Evolutionary conservation across 1,139 yeast species (phyloP).

Genomic region (Hyphopichia burtonii): DNA sequence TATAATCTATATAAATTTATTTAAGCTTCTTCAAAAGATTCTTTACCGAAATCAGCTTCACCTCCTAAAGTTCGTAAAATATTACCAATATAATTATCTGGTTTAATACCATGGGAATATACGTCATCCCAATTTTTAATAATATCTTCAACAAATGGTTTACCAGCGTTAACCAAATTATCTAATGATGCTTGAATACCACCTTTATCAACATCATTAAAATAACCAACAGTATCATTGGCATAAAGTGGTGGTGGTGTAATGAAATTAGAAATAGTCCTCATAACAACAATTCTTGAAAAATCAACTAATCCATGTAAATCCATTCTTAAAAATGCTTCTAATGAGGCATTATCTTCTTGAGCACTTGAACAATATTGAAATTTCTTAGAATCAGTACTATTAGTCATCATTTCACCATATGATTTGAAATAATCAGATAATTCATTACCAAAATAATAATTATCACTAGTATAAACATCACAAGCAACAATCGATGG

Average conservation of each 20-base stretch:
- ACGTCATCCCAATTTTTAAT: constrained; percentile 50
- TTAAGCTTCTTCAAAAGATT: constrained; percentile 18
- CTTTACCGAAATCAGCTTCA: constrained; percentile 27
- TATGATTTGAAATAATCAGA: constrained; percentile 51
- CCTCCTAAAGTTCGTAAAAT: constrained; percentile 52
- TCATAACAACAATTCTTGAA: constrained; percentile 57
- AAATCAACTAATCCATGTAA: constrained; percentile 55
- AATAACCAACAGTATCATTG: constrained; percentile 48
- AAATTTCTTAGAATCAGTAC: constrained; percentile 27
- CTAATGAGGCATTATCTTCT: constrained; percentile 68
- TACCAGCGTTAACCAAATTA: constrained; percentile 56
- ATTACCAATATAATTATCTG: constrained; percentile 62
- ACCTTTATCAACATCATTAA: constrained; percentile 51
- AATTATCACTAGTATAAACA: constrained; percentile 59
- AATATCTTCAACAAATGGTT: constrained; percentile 55
- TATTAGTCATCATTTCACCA: constrained; percentile 52
- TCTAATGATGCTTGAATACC: constrained; percentile 50
- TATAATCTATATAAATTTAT: too few relatives aligned
- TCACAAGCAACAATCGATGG: constrained; percentile 59
- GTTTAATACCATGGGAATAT: constrained; percentile 36
- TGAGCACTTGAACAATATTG: constrained; percentile 62
- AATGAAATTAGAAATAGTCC: constrained; percentile 64
- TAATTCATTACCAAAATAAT: constrained; percentile 55
- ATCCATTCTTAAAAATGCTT: constrained; percentile 56
- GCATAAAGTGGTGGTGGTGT: constrained; percentile 50